Base-by-base conservation (phyloP, 2,329 filamentous ascomycete species). In the Sporothrix protearum region DNA sequence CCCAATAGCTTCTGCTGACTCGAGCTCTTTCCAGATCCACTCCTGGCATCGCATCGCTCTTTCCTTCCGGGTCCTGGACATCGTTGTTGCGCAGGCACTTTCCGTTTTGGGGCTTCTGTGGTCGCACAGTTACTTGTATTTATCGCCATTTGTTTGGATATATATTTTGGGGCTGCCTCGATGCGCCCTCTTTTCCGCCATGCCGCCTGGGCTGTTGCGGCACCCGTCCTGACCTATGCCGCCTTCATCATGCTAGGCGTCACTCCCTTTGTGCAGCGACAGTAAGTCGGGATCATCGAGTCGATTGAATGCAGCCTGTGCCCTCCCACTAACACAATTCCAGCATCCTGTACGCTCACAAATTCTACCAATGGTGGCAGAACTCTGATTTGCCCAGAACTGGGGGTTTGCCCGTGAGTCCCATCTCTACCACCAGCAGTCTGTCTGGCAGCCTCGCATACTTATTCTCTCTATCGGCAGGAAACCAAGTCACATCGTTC, bases 401-500 rank as follows among this genome's bases (percentile, higher is more conserved):
- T 97, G 93, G 85, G 94, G 94, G 0, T 97, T 97, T 80, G 89
- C 92, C 70, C 92, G 92, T 95, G 80, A 78, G 85, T 80, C 22
- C 28, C 22, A n/a, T n/a, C n/a, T n/a, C n/a, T n/a, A 8, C 28
- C 7, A 14, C 14, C 61, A 16, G 39, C 42, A 64, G 66, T 33
- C 64, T 47, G 19, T 22, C 57, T 22, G 59, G 59, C 22, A 10
- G 22, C 6, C 1, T 6, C 67, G 77, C 33, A 8, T 61, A 22
- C 68, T 68, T 2, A 72, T 51, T 12, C 2, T 14, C 1, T 59
- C 1, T 76, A 95, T n/a, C n/a, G n/a, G n/a, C 33, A 36, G 92
- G 89, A 78, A 93, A 94, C 76, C 95, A 98, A 81, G 91, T 97
- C 2, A 94, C 93, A 6, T 92, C 95, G 0, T 97, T 98, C 79